phyloP scores from a whole-genome alignment of 139 green algal genomes.

The Chlamydomonas schloesseri region DNA sequence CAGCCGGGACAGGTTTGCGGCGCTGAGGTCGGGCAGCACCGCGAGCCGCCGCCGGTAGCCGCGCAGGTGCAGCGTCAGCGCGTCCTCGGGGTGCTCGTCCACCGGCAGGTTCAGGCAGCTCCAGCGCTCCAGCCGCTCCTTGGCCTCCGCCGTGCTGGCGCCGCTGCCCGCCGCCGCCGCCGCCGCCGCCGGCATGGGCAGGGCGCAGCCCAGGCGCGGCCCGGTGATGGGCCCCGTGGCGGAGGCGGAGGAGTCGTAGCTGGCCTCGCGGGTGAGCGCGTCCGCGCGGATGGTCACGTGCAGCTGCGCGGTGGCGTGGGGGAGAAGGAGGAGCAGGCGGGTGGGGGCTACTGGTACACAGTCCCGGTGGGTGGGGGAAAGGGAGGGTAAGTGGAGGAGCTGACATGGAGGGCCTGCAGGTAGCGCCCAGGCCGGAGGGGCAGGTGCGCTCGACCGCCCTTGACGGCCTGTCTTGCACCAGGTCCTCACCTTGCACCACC shows the following conservation, averaged over 20 bases:
- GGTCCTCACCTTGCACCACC: slow-evolving; percentile 13
- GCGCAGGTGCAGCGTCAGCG: slow-evolving; percentile 25
- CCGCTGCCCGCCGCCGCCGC: too few relatives aligned
- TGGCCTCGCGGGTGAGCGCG: not conserved
- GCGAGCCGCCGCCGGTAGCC: not conserved
- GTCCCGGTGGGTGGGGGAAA: too few relatives aligned
- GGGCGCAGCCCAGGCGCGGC: slow-evolving; percentile 21
- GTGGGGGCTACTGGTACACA: too few relatives aligned
- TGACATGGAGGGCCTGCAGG: not conserved
- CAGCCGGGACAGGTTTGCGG: slow-evolving; percentile 1
- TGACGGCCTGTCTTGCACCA: too few relatives aligned
- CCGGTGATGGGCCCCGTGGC: not conserved
- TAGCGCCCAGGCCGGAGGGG: too few relatives aligned
- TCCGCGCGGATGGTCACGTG: slow-evolving; percentile 21
- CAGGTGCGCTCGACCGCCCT: too few relatives aligned
- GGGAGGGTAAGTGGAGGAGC: too few relatives aligned
- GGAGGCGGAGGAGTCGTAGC: slow-evolving; percentile 14
- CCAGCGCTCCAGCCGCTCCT: slow-evolving; percentile 24
- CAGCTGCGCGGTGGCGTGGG: not conserved
- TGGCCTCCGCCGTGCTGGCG: too few relatives aligned
- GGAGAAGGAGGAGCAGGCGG: too few relatives aligned
- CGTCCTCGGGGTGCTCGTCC: not conserved
- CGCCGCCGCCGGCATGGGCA: too few relatives aligned
- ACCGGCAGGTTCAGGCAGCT: slow-evolving; percentile 5
- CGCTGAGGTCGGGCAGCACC: slow-evolving; percentile 22